Percentiles rank a stretch among this genome's conserved stretches.
These are phyloP conservation scores for Calcarisporium arbuscula DNA, from an alignment of 2,329 filamentous ascomycete species.

Conservation along the genomic window DNA sequence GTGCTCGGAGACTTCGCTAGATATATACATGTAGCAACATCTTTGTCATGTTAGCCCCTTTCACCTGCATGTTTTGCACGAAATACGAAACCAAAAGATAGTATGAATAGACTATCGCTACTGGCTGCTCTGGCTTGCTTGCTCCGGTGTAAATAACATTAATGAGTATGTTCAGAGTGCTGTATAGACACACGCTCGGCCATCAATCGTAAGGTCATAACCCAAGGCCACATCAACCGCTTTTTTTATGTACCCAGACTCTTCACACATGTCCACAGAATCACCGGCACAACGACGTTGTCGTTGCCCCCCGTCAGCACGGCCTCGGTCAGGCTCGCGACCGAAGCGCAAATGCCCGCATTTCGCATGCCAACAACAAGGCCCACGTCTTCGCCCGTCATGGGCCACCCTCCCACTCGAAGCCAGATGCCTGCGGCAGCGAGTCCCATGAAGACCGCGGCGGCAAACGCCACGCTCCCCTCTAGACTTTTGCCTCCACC, in stretches of 20 bases:
- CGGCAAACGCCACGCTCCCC: conserved; percentile 74
- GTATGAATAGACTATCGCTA: too few species aligned
- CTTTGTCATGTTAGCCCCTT: too few species aligned
- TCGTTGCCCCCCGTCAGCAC: conserved; percentile 96
- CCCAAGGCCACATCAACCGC: conserved; percentile 11
- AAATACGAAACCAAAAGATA: too few species aligned
- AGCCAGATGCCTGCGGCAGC: conserved; percentile 68
- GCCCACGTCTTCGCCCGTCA: conserved; percentile 35
- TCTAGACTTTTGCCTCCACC: conserved; percentile 93
- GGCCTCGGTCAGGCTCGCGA: conserved; percentile 88
- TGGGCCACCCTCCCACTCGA: conserved; percentile 66
- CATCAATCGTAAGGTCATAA: conserved; percentile 4
- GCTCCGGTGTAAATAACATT: too few species aligned
- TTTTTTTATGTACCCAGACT: conserved; percentile 53
- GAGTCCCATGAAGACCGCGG: conserved; percentile 71
- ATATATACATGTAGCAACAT: too few species aligned
- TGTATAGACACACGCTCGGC: too few species aligned
- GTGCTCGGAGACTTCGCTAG: too few species aligned
- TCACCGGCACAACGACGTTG: conserved; percentile 92
- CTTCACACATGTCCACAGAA: conserved; percentile 87
- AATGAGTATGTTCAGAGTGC: background rate
- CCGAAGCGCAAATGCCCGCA: conserved; percentile 63
- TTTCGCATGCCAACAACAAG: conserved; percentile 48
- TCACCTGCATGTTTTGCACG: too few species aligned
- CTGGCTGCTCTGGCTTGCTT: too few species aligned